Base-by-base conservation (phyloP, 2,329 filamentous ascomycete species). In the Aureobasidium sp. region DNA sequence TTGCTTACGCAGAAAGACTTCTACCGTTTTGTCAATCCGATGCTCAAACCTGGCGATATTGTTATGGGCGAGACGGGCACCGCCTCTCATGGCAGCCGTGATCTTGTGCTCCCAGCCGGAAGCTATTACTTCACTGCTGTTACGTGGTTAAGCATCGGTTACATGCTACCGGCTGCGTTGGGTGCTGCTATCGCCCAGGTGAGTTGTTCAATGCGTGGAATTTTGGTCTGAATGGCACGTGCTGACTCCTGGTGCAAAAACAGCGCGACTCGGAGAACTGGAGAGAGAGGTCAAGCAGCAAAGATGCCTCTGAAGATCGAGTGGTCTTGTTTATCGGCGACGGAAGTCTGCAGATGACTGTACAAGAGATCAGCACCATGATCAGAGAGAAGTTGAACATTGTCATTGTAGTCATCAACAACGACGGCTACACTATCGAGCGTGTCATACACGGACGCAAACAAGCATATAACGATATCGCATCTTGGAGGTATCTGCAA, bases 391-490 rank as follows among this genome's bases (percentile, higher is more conserved):
- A 82, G 29, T 78, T 96, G 62, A 86, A 87, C 64, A 84, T 89
- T 19, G 93, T 91, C 70, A 86, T 96, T 65, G 93, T 96, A 72
- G 81, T 94, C 65, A 87, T 96, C 67, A 91, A 89, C 80, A 95
- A 95, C 72, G 85, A 92, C 42, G 91, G 91, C 12, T 96, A 89
- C 76, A 94, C 91, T 8, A 94, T 95, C 72, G 91, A 96, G 76
- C 85, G 91, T 31, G 89, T 85, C 72, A 95, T 96, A 69, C 91
- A 96, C 73, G 90, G 82, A 4, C 72, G 76, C n/a, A 74, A 79
- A 15, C 74, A 80, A 59, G 67, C 62, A 0, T 85, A 85, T 67
- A 85, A 85, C 56, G 80, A 83, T 5, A 63, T 66, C 42, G 61
- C 58, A 27, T 29, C 50, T 24, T 66, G 65, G 65, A 64, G 63